A percentile compares a stretch with the other conserved stretches of the same genome.
These are phyloP conservation scores for Melampsora occidentalis DNA, from an alignment of 1,284 basidiomycete genomes.

Conservation along the genomic window DNA sequence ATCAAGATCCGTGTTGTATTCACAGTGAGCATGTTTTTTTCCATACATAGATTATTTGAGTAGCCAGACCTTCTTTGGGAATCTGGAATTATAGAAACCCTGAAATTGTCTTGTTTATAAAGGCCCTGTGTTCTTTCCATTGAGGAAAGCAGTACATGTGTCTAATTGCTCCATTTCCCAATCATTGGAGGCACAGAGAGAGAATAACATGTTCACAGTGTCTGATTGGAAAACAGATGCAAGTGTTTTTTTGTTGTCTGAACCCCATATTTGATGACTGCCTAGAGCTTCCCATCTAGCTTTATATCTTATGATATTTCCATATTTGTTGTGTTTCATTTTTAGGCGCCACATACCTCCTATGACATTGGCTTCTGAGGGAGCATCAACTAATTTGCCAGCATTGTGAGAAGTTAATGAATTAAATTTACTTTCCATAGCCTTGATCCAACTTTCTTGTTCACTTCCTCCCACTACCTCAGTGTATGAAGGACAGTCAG, in stretches of 20 bases:
- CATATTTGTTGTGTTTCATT: neutral
- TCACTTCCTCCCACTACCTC: no score
- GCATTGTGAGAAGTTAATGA: neutral
- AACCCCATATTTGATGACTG: slow-evolving; percentile 8
- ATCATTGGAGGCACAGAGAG: neutral
- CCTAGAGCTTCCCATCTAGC: slow-evolving; percentile 15
- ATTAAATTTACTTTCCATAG: neutral
- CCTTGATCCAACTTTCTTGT: no score
- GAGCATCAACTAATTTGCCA: neutral
- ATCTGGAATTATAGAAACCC: no score
- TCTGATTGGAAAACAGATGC: slow-evolving; percentile 6
- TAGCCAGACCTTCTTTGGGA: neutral
- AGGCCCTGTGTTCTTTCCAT: no score
- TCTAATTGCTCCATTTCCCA: slow-evolving; percentile 16
- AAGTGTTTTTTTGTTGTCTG: slow-evolving; percentile 7
- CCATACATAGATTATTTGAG: slow-evolving; percentile 21
- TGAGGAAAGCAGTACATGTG: neutral
- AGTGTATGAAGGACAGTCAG: no score
- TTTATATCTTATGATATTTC: slow-evolving; percentile 14
- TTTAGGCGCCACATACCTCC: slow-evolving; percentile 22
- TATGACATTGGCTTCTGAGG: neutral
- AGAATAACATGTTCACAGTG: neutral
- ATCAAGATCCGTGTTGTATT: slow-evolving; percentile 3
- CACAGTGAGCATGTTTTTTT: neutral
- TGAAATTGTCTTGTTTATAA: no score